Evolutionary conservation across 257 asterid genomes (phyloP), one percentile per base, ranked within the genome.

Genomic region (Gentiana dahurica): DNA sequence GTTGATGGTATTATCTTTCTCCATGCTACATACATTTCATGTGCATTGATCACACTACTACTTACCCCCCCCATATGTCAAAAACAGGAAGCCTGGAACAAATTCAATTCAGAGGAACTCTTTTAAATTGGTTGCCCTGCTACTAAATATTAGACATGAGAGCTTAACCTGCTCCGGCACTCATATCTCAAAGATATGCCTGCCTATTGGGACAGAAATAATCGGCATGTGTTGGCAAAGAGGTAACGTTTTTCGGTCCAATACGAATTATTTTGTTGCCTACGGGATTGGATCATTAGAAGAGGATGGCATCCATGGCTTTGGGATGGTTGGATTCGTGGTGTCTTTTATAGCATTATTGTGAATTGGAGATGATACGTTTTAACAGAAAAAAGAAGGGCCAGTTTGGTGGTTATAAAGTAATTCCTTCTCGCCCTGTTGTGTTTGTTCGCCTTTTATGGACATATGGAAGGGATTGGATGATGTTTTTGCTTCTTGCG

Each of bases 81-180:
- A 58, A 70, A 54, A 77, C 61, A 93, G 99, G 99, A 89, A 71
- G 89, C 99, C 5, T 93, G 99, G 99, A 93, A 93, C 79, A 93
- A 93, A 72, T 86, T 93, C 41, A 93, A 89, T 76, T 93, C 99
- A 5, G 99, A 93, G 95, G 99, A 93, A 91, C 99, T 93, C 67
- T 93, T 86, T 82, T 93, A 81, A 80, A 63, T 24, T 51, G 49
- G 63, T 37, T 70, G 69, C 47, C 67, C 24, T 24, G 24, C 24
- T 24, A 24, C 24, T 24, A 56, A 56, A 33, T 62, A 43, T 53
- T 62, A 63, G 75, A 65, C 62, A 58, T 36, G 34, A 34, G 54
- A 53, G 37, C 12, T 7, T 49, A 52, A 2, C 47, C n/a, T 43
- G 24, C 35, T 38, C 49, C 3, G 57, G 49, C 24, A 57, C 58